phyloP scores from a whole-genome alignment of 2,329 filamentous ascomycete species.

The Lachnellula occidentalis region DNA sequence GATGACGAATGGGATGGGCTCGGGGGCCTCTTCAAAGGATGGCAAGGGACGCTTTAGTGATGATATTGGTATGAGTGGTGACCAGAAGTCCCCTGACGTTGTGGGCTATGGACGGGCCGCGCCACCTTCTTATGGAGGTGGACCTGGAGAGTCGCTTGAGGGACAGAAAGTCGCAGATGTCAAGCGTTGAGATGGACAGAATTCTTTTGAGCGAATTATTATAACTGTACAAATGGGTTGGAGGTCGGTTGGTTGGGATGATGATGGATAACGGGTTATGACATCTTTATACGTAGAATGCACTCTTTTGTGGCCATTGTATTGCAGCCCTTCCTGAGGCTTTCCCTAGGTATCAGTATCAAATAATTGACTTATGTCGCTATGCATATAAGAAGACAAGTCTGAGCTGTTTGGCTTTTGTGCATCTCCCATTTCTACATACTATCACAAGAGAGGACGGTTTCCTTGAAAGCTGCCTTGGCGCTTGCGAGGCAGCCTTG shows the following conservation, averaged over 20 bases:
- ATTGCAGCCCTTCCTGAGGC: too few species aligned
- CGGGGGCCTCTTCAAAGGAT: conserved; percentile 7
- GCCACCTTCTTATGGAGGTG: conserved; percentile 18
- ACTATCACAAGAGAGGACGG: too few species aligned
- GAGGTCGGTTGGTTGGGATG: neutral
- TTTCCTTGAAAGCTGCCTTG: too few species aligned
- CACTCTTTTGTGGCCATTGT: too few species aligned
- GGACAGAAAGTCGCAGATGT: conserved; percentile 18
- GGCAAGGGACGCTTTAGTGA: conserved; percentile 22
- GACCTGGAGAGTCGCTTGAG: conserved; percentile 21
- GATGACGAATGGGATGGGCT: conserved; percentile 2
- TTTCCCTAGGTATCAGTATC: too few species aligned
- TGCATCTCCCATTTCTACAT: too few species aligned
- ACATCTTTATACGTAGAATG: too few species aligned
- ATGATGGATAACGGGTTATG: neutral
- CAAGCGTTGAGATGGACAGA: conserved; percentile 7
- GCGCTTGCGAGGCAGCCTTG: too few species aligned
- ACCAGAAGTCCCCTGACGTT: conserved; percentile 21
- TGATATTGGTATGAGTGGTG: conserved; percentile 22
- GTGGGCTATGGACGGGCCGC: conserved; percentile 22
- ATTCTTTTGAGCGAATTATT: neutral
- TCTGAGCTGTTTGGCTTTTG: too few species aligned
- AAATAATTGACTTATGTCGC: too few species aligned
- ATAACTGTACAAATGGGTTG: neutral
- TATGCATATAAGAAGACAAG: too few species aligned